Percentiles rank a stretch among this genome's conserved stretches.
Conservation (phyloP, 2,329 filamentous ascomycete genomes). For the Ceratocystiopsis minuta region DNA sequence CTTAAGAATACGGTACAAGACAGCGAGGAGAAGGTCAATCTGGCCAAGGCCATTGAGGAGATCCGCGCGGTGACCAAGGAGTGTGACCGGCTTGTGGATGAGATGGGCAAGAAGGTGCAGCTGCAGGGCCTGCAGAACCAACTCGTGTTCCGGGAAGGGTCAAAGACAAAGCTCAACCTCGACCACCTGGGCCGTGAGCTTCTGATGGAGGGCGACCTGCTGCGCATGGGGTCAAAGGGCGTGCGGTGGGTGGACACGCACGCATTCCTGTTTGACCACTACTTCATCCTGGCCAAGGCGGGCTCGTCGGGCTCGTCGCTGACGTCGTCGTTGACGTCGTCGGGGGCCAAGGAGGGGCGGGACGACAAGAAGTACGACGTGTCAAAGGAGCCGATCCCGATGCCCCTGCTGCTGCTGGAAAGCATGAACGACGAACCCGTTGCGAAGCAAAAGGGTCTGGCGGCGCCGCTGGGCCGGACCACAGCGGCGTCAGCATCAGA, state of each 20-base stretch:
- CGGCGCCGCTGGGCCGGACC: conserved; percentile 39
- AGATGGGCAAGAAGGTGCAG: conserved; percentile 79
- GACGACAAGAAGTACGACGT: conserved; percentile 84
- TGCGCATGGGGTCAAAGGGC: conserved; percentile 71
- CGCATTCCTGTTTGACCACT: conserved; percentile 88
- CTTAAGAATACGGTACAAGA: conserved; percentile 69
- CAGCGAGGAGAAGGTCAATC: conserved; percentile 74
- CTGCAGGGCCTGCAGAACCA: conserved; percentile 71
- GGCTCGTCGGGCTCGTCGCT: conserved; percentile 25
- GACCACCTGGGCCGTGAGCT: conserved; percentile 87
- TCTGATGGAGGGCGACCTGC: conserved; percentile 74
- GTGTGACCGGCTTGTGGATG: conserved; percentile 80
- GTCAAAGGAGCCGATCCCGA: conserved; percentile 85
- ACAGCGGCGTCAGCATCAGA: conserved; percentile 39
- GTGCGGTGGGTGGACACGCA: conserved; percentile 92
- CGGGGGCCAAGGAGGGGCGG: conserved; percentile 47
- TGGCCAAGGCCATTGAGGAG: conserved; percentile 72
- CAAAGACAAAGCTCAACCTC: conserved; percentile 77
- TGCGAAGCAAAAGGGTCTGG: conserved; percentile 62
- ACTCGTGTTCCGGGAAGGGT: conserved; percentile 69
- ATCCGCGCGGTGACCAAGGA: conserved; percentile 79
- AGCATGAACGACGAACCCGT: conserved; percentile 85
- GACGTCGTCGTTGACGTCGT: conserved; percentile 14
- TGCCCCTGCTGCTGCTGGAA: conserved; percentile 86
- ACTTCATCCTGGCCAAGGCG: conserved; percentile 80